Percentiles rank a stretch among this genome's conserved stretches.
Conservation (phyloP, 2,329 filamentous ascomycete genomes). For the Didymella pomorum region DNA sequence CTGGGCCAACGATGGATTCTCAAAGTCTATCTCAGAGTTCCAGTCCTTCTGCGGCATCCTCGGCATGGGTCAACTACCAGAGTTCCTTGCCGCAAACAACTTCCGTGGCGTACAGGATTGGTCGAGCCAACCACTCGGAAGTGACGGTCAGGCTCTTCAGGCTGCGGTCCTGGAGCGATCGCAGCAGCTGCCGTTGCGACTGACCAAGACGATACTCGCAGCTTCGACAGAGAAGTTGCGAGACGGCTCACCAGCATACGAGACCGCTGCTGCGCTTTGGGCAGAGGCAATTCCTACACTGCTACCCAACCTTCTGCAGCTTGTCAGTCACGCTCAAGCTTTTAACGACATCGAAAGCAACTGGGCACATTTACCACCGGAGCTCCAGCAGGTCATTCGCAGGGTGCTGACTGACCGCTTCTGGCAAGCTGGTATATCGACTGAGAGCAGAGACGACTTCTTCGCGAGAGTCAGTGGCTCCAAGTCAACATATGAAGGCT, state of each 20-base stretch:
- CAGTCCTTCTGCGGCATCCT: slow-evolving; percentile 80
- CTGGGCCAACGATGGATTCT: slow-evolving; percentile 78
- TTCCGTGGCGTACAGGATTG: slow-evolving; percentile 84
- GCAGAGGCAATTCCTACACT: slow-evolving; percentile 81
- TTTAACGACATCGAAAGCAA: slow-evolving; percentile 82
- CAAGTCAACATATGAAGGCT: slow-evolving; percentile 87
- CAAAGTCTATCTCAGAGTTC: slow-evolving; percentile 75
- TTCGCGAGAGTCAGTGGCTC: slow-evolving; percentile 91
- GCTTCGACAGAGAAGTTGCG: slow-evolving; percentile 91
- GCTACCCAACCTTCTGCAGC: slow-evolving; percentile 83
- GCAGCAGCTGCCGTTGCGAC: slow-evolving; percentile 78
- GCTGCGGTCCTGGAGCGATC: slow-evolving; percentile 78
- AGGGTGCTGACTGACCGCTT: slow-evolving; percentile 92
- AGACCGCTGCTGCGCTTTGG: slow-evolving; percentile 84
- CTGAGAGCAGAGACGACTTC: slow-evolving; percentile 95
- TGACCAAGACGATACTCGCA: slow-evolving; percentile 90
- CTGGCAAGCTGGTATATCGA: slow-evolving; percentile 97
- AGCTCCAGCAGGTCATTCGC: slow-evolving; percentile 79
- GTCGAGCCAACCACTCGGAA: slow-evolving; percentile 78
- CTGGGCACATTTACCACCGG: slow-evolving; percentile 78
- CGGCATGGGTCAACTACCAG: slow-evolving; percentile 79
- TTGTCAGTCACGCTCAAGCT: slow-evolving; percentile 88
- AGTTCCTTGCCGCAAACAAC: slow-evolving; percentile 76
- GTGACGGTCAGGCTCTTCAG: slow-evolving; percentile 80
- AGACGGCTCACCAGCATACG: slow-evolving; percentile 74